These are phyloP conservation scores for Microcyclospora pomicola DNA, from an alignment of 2,329 filamentous ascomycete species.

Conservation along the genomic window DNA sequence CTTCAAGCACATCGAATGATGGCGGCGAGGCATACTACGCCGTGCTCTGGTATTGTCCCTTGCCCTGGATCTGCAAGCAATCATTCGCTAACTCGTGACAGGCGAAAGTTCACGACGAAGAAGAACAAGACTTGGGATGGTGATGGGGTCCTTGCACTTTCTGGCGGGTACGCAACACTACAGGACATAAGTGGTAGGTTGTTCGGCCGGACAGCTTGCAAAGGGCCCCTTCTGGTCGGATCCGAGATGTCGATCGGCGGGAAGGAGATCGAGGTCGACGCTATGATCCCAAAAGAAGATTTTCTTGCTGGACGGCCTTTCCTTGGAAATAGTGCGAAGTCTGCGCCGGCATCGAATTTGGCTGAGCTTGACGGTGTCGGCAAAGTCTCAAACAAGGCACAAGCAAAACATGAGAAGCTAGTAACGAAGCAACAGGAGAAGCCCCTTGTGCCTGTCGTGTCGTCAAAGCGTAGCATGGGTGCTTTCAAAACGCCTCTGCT, in stretches of 20 bases:
- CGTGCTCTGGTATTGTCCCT: conserved; percentile 25
- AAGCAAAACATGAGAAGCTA: conserved; percentile 20
- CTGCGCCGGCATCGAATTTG: conserved; percentile 11
- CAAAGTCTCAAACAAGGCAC: conserved; percentile 17
- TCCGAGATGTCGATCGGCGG: conserved; percentile 48
- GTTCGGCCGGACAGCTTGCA: conserved; percentile 44
- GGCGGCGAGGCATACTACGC: conserved; percentile 28
- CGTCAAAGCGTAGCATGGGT: conserved; percentile 27
- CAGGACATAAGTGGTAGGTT: conserved; percentile 50
- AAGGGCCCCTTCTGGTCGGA: conserved; percentile 44
- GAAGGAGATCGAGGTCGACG: conserved; percentile 56
- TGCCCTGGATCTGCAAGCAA: neutral
- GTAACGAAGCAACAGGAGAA: conserved; percentile 27
- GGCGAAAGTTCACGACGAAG: conserved; percentile 56
- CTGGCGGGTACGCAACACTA: conserved; percentile 44
- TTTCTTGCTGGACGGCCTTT: conserved; percentile 18
- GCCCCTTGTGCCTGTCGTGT: conserved; percentile 25
- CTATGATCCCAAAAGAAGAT: conserved; percentile 45
- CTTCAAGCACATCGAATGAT: conserved; percentile 4
- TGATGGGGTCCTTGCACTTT: conserved; percentile 49
- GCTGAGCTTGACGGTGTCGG: conserved; percentile 15
- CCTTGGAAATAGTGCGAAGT: conserved; percentile 16
- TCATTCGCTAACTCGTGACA: conserved; percentile 13
- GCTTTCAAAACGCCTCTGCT: conserved; percentile 50
- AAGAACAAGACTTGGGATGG: conserved; percentile 71